A percentile compares a stretch with the other conserved stretches of the same genome.
phyloP scores from a whole-genome alignment of 75 land plant species.

The Selaginella tamariscina region DNA sequence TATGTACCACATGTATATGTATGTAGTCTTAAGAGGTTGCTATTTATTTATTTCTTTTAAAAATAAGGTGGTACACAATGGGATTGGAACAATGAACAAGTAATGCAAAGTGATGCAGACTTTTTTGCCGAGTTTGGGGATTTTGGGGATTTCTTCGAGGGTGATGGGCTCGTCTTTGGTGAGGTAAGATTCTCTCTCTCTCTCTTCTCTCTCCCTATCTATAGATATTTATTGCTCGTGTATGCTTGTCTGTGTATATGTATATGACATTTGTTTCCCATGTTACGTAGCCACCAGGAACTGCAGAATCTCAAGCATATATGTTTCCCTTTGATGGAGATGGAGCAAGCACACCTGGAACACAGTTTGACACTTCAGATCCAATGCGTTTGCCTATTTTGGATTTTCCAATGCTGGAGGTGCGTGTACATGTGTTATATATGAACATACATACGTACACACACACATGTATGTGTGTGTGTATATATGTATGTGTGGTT shows the following conservation, averaged over 20 bases:
- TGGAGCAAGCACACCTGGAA: conserved; percentile 50
- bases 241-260: conserved; percentile 4
- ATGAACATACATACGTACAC: no score
- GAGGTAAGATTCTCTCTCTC: conserved; percentile 41
- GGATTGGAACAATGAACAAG: conserved; percentile 31
- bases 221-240: background rate
- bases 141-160: conserved; percentile 95
- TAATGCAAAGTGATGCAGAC: conserved; percentile 48
- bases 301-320: conserved; percentile 81
- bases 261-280: conserved; percentile 15
- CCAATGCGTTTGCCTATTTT: conserved; percentile 53
- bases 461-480: no score
- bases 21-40: no score
- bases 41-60: no score
- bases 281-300: conserved; percentile 75
- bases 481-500: no score
- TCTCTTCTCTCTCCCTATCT: background rate
- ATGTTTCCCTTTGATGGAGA: conserved; percentile 57
- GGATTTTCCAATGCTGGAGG: conserved; percentile 48
- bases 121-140: conserved; percentile 89
- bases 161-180: conserved; percentile 78
- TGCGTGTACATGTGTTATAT: conserved; percentile 27
- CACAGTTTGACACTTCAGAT: conserved; percentile 56
- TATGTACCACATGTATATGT: no score
- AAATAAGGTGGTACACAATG: conserved; percentile 35